phyloP scores from a whole-genome alignment of 306 rosid species.

The Pyrus betulifolia region DNA sequence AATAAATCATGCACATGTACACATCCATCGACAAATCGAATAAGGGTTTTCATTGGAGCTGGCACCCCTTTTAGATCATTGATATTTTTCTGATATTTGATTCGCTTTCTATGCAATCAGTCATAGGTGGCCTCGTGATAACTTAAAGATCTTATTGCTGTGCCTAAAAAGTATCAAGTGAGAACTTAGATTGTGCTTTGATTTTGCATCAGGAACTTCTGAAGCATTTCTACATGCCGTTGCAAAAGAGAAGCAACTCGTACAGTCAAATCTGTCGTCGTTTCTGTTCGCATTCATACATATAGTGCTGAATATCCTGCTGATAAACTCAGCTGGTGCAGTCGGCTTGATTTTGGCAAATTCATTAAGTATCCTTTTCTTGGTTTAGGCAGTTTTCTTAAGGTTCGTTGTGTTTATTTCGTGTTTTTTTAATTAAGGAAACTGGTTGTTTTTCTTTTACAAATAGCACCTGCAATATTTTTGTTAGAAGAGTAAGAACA shows the following conservation, averaged over 20 bases:
- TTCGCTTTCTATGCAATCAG: not conserved
- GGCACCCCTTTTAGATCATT: not conserved
- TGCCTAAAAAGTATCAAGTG: not conserved
- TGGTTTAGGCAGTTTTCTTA: not conserved
- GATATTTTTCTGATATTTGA: not conserved
- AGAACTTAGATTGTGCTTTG: conserved; percentile 6
- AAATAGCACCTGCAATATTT: not conserved
- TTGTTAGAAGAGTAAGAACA: not conserved
- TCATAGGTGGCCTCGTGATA: conserved; percentile 2
- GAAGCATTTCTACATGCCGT: conserved; percentile 96
- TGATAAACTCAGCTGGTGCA: conserved; percentile 66
- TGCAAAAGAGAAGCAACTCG: conserved; percentile 73
- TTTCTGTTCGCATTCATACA: conserved; percentile 70
- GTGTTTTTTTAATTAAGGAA: not conserved
- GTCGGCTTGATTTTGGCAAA: conserved; percentile 89
- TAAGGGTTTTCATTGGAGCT: not conserved
- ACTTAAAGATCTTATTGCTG: not conserved
- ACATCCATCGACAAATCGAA: not conserved
- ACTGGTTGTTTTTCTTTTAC: not conserved
- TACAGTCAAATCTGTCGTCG: conserved; percentile 70
- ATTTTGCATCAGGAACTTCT: conserved; percentile 67
- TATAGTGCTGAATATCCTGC: conserved; percentile 57
- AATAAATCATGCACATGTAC: not conserved
- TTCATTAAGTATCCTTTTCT: conserved; percentile 80
- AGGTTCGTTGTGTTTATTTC: not conserved